A percentile compares a stretch with the other conserved stretches of the same genome.
phyloP scores from a whole-genome alignment of 2,329 filamentous ascomycete genomes.

The Rachicladosporium sp. region DNA sequence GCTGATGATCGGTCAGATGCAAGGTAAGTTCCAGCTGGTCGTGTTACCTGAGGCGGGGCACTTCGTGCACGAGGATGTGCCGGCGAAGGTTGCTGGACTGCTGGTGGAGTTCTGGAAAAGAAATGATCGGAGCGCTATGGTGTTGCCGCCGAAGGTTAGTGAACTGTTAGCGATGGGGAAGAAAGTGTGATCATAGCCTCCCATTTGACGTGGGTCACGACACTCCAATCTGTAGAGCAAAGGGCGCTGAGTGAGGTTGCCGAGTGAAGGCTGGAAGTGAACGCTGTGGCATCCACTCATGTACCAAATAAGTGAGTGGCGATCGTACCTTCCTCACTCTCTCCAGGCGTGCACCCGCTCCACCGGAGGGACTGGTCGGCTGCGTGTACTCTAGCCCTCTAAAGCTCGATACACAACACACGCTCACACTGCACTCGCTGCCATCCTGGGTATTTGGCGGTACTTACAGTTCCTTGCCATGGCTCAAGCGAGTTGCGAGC shows the following conservation, averaged over 20 bases:
- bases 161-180: slow-evolving; percentile 38
- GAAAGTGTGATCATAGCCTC: slow-evolving; percentile 29
- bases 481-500: too few species aligned
- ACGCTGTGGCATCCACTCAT: neutral
- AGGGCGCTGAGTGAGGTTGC: slow-evolving; percentile 1
- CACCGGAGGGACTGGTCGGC: too few species aligned
- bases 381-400: too few species aligned
- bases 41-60: slow-evolving; percentile 92
- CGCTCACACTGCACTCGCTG: too few species aligned
- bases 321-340: too few species aligned
- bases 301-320: too few species aligned
- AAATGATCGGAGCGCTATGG: slow-evolving; percentile 73
- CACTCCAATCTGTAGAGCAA: neutral
- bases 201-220: too few species aligned
- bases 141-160: slow-evolving; percentile 79
- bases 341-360: too few species aligned
- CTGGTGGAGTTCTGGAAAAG: slow-evolving; percentile 83
- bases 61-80: slow-evolving; percentile 91
- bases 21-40: slow-evolving; percentile 92
- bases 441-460: too few species aligned
- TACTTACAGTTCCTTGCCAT: too few species aligned
- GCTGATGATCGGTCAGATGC: slow-evolving; percentile 92
- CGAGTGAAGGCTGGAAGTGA: slow-evolving; percentile 1
- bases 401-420: too few species aligned
- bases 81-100: slow-evolving; percentile 74